phyloP scores from a whole-genome alignment of 352 stramenopile genomes.

The Phytophthora pinifolia region DNA sequence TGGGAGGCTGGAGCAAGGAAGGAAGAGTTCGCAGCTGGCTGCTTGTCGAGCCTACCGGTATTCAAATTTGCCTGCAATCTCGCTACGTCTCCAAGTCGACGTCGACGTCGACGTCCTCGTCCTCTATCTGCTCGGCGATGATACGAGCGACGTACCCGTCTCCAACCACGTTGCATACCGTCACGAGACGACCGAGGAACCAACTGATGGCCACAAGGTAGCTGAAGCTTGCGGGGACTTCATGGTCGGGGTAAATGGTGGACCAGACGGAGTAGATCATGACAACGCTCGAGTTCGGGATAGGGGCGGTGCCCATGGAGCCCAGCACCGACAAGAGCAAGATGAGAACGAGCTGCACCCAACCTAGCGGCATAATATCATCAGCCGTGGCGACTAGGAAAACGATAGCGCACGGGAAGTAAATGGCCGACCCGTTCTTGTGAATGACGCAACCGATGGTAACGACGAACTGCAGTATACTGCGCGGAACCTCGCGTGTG shows the following conservation, averaged over 20 bases:
- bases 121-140: constrained; percentile 73
- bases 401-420: constrained; percentile 65
- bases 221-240: constrained; percentile 62
- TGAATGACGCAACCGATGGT: constrained; percentile 71
- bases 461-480: constrained; percentile 64
- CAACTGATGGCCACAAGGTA: constrained; percentile 77
- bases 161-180: constrained; percentile 67
- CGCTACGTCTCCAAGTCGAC: constrained; percentile 17
- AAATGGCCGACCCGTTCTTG: constrained; percentile 81
- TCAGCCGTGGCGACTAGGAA: constrained; percentile 64
- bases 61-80: background rate
- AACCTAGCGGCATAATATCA: constrained; percentile 38
- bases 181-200: constrained; percentile 73
- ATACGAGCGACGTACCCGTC: constrained; percentile 75
- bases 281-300: constrained; percentile 69
- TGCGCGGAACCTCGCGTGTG: constrained; percentile 56
- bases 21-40: too few species aligned
- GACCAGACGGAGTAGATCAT: constrained; percentile 80
- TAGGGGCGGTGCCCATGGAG: constrained; percentile 60
- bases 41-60: background rate
- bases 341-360: constrained; percentile 54
- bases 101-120: constrained; percentile 33
- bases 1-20: too few species aligned
- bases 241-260: constrained; percentile 58
- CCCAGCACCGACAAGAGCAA: constrained; percentile 61